Conservation (phyloP, 352 stramenopile genomes). For the Pythium diclinum region DNA sequence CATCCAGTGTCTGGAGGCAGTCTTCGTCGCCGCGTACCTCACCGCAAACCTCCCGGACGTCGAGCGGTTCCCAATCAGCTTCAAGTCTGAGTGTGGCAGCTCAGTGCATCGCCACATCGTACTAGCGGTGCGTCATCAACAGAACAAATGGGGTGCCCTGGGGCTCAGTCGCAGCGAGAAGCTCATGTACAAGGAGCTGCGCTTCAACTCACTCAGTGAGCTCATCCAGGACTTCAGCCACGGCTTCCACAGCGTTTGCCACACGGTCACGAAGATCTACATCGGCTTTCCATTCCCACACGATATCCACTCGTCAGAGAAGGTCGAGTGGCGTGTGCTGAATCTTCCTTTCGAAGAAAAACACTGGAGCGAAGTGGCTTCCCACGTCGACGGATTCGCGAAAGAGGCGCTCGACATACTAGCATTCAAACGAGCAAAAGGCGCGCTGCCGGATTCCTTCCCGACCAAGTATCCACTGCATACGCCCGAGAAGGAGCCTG, state of each 20-base stretch:
- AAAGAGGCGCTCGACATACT: slow-evolving; percentile 69
- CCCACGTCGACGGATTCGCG: slow-evolving; percentile 63
- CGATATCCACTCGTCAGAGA: slow-evolving; percentile 85
- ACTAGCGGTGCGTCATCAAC: slow-evolving; percentile 65
- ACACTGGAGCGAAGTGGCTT: slow-evolving; percentile 46
- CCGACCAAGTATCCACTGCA: slow-evolving; percentile 59
- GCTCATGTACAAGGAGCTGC: slow-evolving; percentile 86
- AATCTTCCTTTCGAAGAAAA: slow-evolving; percentile 53
- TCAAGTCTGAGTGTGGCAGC: slow-evolving; percentile 67
- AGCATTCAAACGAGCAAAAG: slow-evolving; percentile 61
- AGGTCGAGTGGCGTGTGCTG: slow-evolving; percentile 83
- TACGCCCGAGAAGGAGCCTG: slow-evolving; percentile 44
- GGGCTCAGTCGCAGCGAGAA: slow-evolving; percentile 79
- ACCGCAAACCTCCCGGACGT: slow-evolving; percentile 64
- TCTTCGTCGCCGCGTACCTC: slow-evolving; percentile 82
- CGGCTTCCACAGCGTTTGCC: slow-evolving; percentile 60
- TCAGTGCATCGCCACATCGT: slow-evolving; percentile 81
- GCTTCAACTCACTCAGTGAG: slow-evolving; percentile 72
- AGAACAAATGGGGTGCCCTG: slow-evolving; percentile 79
- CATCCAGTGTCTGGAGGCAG: slow-evolving; percentile 87
- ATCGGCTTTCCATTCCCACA: slow-evolving; percentile 83
- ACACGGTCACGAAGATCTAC: slow-evolving; percentile 76
- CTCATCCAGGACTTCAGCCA: slow-evolving; percentile 67
- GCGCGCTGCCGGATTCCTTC: slow-evolving; percentile 60
- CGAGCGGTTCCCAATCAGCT: slow-evolving; percentile 83